Conservation (phyloP, 2,329 filamentous ascomycete genomes). For the Epichloe gansuensis region DNA sequence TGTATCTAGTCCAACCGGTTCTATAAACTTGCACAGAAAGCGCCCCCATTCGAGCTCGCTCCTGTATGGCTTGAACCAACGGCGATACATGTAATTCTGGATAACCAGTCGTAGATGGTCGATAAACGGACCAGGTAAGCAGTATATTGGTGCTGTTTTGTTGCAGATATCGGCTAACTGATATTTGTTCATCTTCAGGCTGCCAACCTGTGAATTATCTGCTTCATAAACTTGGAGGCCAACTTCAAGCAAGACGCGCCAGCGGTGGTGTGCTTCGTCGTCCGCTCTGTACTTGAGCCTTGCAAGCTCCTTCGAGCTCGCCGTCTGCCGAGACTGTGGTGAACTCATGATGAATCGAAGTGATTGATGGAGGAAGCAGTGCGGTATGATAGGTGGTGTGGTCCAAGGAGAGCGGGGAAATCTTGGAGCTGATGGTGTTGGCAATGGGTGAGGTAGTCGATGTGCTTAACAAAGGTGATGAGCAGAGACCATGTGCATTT, state of each 20-base stretch:
- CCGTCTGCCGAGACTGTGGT: background rate
- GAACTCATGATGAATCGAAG: background rate
- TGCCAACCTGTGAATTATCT: background rate
- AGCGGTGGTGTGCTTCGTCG: background rate
- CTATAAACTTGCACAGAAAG: constrained; percentile 5
- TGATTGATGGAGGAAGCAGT: background rate
- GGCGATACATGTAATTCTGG: background rate
- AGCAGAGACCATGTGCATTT: no score
- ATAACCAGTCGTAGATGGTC: background rate
- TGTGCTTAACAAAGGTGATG: no score
- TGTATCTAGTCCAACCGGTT: background rate
- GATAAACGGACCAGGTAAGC: background rate
- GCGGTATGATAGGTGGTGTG: no score
- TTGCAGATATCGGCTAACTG: background rate
- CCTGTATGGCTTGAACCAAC: constrained; percentile 6
- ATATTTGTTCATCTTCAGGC: background rate
- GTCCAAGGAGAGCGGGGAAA: no score
- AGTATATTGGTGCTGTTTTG: background rate
- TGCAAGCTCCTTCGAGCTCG: background rate
- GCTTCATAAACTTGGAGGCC: no score
- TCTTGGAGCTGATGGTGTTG: no score
- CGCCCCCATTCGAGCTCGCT: constrained; percentile 5
- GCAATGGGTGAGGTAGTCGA: no score
- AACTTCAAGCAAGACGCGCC: background rate
- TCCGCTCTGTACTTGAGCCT: background rate